Conservation (phyloP, 2,329 filamentous ascomycete genomes). For the Didymella pinodella region DNA sequence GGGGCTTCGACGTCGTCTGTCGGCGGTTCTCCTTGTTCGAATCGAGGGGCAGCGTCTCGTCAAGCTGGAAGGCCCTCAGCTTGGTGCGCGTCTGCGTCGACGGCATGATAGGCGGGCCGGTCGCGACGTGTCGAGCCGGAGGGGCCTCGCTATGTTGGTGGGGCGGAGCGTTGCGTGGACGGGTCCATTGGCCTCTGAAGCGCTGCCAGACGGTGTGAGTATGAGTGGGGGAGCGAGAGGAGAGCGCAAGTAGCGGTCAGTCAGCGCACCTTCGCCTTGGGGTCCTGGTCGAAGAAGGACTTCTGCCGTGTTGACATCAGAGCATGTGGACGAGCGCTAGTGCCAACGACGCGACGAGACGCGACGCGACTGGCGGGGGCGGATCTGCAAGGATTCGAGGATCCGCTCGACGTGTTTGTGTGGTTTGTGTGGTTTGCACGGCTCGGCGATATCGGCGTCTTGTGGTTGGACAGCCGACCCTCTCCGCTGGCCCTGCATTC, state of each 20-base stretch:
- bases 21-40: conserved; percentile 56
- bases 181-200: conserved; percentile 49
- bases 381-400: conserved; percentile 1
- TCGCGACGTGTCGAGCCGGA: conserved; percentile 44
- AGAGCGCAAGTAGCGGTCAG: conserved; percentile 9
- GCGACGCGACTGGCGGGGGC: conserved; percentile 4
- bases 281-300: conserved; percentile 61
- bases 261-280: conserved; percentile 50
- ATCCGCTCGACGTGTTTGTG: conserved; percentile 2
- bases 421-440: conserved; percentile 26
- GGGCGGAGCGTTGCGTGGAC: conserved; percentile 40
- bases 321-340: conserved; percentile 13
- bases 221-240: conserved; percentile 12
- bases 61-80: conserved; percentile 63
- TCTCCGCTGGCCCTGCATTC: neutral
- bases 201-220: conserved; percentile 29
- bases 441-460: conserved; percentile 15
- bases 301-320: conserved; percentile 58
- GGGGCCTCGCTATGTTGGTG: conserved; percentile 39
- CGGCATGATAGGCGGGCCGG: conserved; percentile 55
- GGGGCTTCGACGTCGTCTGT: conserved; percentile 17
- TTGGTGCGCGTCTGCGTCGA: conserved; percentile 63
- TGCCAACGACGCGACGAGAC: conserved; percentile 16
- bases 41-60: conserved; percentile 46
- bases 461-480: conserved; percentile 14